Conservation (phyloP, 192 early-diverging fungal genomes). For the Coemansia sp. region DNA sequence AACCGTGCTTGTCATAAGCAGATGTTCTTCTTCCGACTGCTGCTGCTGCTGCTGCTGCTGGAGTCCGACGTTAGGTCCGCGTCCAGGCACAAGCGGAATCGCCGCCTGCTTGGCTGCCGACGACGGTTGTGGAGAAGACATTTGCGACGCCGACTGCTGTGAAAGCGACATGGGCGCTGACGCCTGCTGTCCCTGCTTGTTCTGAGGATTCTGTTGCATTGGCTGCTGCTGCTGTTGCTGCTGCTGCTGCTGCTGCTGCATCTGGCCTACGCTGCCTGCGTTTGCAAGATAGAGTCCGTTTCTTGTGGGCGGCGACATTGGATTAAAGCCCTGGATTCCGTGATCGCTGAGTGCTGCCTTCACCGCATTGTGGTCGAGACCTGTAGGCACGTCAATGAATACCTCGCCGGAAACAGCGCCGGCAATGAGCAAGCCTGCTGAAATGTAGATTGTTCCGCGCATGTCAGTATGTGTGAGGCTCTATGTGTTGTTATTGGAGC, state of each 20-base stretch:
- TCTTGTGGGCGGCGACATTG: slow-evolving; percentile 13
- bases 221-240: slow-evolving; percentile 2
- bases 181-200: not conserved
- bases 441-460: slow-evolving; percentile 6
- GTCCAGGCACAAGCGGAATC: not conserved
- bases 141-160: not conserved
- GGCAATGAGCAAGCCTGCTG: slow-evolving; percentile 16
- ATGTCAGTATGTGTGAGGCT: not conserved
- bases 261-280: not conserved
- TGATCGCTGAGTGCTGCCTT: slow-evolving; percentile 27
- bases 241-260: slow-evolving; percentile 10
- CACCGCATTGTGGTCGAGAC: slow-evolving; percentile 26
- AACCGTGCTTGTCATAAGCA: slow-evolving; percentile 27
- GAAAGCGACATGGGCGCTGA: not conserved
- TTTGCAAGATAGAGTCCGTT: slow-evolving; percentile 21
- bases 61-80: not conserved
- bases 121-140: not conserved
- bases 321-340: slow-evolving; percentile 35
- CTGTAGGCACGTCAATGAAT: slow-evolving; percentile 39
- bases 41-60: not conserved
- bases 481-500: no score
- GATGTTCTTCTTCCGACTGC: not conserved
- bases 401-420: slow-evolving; percentile 19
- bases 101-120: slow-evolving; percentile 5
- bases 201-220: not conserved